phyloP scores from a whole-genome alignment of 352 stramenopile genomes.

The Globisporangium cylindrosporum region DNA sequence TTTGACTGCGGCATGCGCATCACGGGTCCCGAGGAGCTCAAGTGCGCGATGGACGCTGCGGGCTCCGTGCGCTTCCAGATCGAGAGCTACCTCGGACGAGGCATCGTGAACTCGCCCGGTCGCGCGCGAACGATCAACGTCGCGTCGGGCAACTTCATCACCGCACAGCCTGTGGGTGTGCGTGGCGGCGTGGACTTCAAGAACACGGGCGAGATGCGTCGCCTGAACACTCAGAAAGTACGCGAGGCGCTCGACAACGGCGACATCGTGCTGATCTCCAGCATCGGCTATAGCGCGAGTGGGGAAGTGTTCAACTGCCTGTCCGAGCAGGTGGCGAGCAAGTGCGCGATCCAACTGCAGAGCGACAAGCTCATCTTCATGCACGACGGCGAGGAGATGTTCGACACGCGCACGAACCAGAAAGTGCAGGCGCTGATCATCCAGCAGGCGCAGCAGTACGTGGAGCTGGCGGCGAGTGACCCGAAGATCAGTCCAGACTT shows the following conservation, averaged over 20 bases:
- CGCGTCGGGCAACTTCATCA: conserved; percentile 97
- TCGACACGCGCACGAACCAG: conserved; percentile 80
- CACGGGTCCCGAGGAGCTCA: conserved; percentile 89
- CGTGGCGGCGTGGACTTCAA: conserved; percentile 87
- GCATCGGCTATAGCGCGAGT: conserved; percentile 93
- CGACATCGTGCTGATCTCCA: conserved; percentile 96
- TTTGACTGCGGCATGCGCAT: conserved; percentile 87
- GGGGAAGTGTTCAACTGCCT: conserved; percentile 93
- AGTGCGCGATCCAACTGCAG: conserved; percentile 78
- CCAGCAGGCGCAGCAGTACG: conserved; percentile 80
- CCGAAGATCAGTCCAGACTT: conserved; percentile 64
- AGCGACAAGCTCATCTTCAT: conserved; percentile 90
- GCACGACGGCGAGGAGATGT: conserved; percentile 85
- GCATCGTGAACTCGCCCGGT: conserved; percentile 82
- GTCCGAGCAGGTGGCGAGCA: conserved; percentile 87
- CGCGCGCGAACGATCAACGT: conserved; percentile 87
- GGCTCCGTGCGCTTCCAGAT: conserved; percentile 88
- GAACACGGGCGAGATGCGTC: conserved; percentile 92
- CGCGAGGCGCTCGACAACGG: conserved; percentile 88
- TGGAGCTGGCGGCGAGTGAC: conserved; percentile 58
- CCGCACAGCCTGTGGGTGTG: conserved; percentile 88
- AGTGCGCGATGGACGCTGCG: conserved; percentile 95
- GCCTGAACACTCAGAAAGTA: conserved; percentile 92
- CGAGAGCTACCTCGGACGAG: conserved; percentile 79
- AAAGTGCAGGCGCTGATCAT: conserved; percentile 78